Evolutionary conservation across 2,329 filamentous ascomycete genomes (phyloP), one percentile per base, ranked within the genome.

Genomic region (Aspergillus ibericus): DNA sequence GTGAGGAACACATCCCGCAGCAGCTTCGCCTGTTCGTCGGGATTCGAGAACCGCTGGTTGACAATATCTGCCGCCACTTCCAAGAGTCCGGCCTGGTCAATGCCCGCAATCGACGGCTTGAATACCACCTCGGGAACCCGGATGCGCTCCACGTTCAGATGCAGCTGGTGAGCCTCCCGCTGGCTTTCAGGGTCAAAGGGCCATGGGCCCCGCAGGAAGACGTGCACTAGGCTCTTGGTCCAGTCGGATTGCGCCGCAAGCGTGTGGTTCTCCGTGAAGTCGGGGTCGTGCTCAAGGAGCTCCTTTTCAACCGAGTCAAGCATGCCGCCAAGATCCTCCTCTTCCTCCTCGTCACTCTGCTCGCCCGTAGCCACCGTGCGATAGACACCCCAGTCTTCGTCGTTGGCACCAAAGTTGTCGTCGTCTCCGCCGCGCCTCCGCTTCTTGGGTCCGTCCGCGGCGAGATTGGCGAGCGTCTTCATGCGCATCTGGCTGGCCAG

Each of bases 321-420:
- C 58, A 83, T 85, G 5, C 83, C 85, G 58, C 85, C 84, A 0
- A 96, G 83, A 69, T 98, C 93, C 74, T 98, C 93, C 72, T 96
- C 93, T 52, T 96, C 92, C 68, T 93, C 90, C 65, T 97, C 93
- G 62, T 95, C 91, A 70, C 89, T 91, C 66, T 82, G 82, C 15
- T 85, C 85, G 7, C 92, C 92, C 0, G 90, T 92, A 1, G 92
- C 91, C 58, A 98, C 96, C 40, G 91, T 91, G 54, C 95, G 88
- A 76, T 99, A 99, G 13, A 99, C 92, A 58, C 92, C 92, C 95
- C 95, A 99, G 75, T 99, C 95, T 58, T 96, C 93, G 70, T 99
- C 95, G 74, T 99, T 93, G 51, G 93, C 93, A 57, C 95, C 95
- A 71, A 99, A 99, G 60, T 91, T 92, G 72, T 99, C 95, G 68